Evolutionary conservation across 2,329 filamentous ascomycete genomes (phyloP).

Genomic region (Phaeosphaeria sp.): DNA sequence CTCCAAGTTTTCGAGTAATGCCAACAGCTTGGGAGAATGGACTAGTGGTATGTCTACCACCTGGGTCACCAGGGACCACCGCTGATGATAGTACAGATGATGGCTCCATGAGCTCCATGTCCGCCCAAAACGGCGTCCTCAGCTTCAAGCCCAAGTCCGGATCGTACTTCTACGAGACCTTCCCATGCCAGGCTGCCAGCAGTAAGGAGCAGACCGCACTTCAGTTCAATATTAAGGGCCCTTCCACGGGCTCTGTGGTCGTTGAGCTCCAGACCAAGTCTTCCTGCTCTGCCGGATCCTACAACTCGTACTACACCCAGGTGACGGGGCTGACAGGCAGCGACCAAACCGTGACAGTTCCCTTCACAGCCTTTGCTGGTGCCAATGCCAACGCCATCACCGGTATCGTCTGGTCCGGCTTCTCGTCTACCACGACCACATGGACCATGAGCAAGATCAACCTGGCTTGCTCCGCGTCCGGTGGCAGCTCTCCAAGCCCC

Average conservation of each 20-base stretch:
- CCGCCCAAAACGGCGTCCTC: slow-evolving; percentile 53
- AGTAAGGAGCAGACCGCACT: slow-evolving; percentile 57
- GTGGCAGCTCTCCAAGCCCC: slow-evolving; percentile 13
- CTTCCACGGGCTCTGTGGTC: slow-evolving; percentile 49
- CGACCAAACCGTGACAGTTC: slow-evolving; percentile 59
- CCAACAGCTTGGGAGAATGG: slow-evolving; percentile 44
- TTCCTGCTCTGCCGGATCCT: slow-evolving; percentile 52
- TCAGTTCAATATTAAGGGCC: slow-evolving; percentile 57
- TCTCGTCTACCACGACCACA: slow-evolving; percentile 45
- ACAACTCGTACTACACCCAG: slow-evolving; percentile 53
- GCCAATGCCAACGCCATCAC: slow-evolving; percentile 59
- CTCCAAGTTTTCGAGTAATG: slow-evolving; percentile 45
- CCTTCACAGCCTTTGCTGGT: slow-evolving; percentile 56
- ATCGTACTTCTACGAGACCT: slow-evolving; percentile 63
- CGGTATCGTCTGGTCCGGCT: slow-evolving; percentile 53
- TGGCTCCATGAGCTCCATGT: slow-evolving; percentile 55
- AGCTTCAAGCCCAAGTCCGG: slow-evolving; percentile 57
- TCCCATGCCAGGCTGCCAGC: slow-evolving; percentile 56
- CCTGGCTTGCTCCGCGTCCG: slow-evolving; percentile 50
- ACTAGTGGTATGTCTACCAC: slow-evolving; percentile 38
- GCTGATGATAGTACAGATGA: slow-evolving; percentile 53
- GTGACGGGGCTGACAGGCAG: slow-evolving; percentile 58
- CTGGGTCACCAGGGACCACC: too few species aligned
- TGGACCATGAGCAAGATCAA: slow-evolving; percentile 60
- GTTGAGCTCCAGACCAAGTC: slow-evolving; percentile 58